phyloP scores from a whole-genome alignment of 2,329 filamentous ascomycete genomes.

The Aspergillus cejpii region DNA sequence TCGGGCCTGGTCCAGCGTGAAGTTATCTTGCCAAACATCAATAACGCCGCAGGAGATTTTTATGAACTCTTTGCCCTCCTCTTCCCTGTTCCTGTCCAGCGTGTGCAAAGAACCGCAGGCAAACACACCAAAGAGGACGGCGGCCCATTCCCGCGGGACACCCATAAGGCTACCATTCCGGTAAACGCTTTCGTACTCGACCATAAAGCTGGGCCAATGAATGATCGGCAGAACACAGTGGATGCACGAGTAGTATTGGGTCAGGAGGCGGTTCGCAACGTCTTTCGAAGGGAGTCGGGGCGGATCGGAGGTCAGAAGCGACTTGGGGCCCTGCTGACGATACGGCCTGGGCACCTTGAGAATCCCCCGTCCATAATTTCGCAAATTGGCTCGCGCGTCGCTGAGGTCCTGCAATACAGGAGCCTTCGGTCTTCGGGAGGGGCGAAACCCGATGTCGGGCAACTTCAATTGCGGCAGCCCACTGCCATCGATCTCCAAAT shows the following conservation, averaged over 20 bases:
- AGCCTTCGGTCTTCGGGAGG: constrained; percentile 56
- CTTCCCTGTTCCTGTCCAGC: constrained; percentile 50
- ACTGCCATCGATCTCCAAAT: constrained; percentile 36
- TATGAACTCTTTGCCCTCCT: constrained; percentile 59
- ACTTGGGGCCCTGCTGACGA: constrained; percentile 48
- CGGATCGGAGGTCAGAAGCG: constrained; percentile 48
- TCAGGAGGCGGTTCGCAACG: constrained; percentile 64
- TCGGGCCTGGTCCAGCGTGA: constrained; percentile 68
- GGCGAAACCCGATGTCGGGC: constrained; percentile 60
- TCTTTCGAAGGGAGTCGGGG: constrained; percentile 65
- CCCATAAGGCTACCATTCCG: constrained; percentile 54
- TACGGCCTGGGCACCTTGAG: constrained; percentile 70
- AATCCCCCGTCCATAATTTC: constrained; percentile 67
- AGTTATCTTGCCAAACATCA: constrained; percentile 75
- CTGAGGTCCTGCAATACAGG: constrained; percentile 62
- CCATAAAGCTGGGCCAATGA: constrained; percentile 78
- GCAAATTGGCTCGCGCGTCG: constrained; percentile 64
- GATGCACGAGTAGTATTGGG: constrained; percentile 66
- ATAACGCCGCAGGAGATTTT: constrained; percentile 63
- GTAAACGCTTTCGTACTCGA: constrained; percentile 71
- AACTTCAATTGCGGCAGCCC: constrained; percentile 50
- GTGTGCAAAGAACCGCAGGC: constrained; percentile 75
- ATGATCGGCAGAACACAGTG: constrained; percentile 79
- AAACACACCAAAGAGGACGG: constrained; percentile 74
- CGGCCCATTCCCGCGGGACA: constrained; percentile 63